Evolutionary conservation across 2,329 filamentous ascomycete genomes (phyloP).

Genomic region (Scopulariopsis brevicaulis): DNA sequence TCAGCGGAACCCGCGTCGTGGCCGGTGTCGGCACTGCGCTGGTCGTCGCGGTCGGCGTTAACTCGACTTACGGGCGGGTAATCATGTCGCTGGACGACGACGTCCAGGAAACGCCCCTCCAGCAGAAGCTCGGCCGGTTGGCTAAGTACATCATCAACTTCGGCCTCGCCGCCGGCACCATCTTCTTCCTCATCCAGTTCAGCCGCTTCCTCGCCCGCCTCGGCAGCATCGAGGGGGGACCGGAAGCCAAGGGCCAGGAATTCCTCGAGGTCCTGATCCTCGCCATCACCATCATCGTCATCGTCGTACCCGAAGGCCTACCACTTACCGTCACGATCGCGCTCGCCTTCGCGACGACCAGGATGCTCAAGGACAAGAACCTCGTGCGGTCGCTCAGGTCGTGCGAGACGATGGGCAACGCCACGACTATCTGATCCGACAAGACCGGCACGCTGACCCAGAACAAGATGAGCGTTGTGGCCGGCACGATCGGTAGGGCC

Average conservation of each 20-base stretch:
- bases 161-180: no score
- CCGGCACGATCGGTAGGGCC: conserved; percentile 44
- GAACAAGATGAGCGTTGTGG: conserved; percentile 65
- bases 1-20: conserved; percentile 41
- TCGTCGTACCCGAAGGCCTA: conserved; percentile 55
- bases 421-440: conserved; percentile 59
- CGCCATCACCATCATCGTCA: conserved; percentile 55
- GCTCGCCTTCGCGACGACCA: conserved; percentile 55
- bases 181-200: conserved; percentile 66
- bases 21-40: conserved; percentile 42
- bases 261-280: conserved; percentile 50
- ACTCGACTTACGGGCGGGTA: conserved; percentile 41
- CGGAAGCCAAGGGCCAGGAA: conserved; percentile 41
- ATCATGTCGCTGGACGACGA: conserved; percentile 42
- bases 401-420: conserved; percentile 64
- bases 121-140: conserved; percentile 36
- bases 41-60: conserved; percentile 39
- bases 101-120: conserved; percentile 38
- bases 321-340: conserved; percentile 57
- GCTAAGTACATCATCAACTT: conserved; percentile 31
- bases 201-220: conserved; percentile 64
- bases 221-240: conserved; percentile 30
- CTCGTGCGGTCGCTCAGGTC: conserved; percentile 55
- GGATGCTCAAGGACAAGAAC: conserved; percentile 61
- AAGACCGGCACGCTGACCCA: conserved; percentile 23